Evolutionary conservation across 768 basidiomycete species (phyloP).

Genomic region (Naganishia onofrii): DNA sequence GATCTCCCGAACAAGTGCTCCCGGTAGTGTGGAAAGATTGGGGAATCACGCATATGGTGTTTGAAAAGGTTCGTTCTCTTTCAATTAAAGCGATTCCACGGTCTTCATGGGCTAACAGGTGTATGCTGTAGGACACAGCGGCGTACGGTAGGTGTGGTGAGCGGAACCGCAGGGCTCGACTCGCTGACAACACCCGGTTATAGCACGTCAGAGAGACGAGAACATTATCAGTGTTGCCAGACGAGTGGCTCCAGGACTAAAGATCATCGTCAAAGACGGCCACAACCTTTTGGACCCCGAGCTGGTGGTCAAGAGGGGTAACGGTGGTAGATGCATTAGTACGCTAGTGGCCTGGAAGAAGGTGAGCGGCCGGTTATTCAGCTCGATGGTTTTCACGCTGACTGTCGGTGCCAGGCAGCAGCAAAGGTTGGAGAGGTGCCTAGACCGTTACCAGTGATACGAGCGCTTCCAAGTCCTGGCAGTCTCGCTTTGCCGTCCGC

Average conservation of each 20-base stretch:
- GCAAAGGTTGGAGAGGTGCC: slow-evolving; percentile 41
- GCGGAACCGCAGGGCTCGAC: not conserved
- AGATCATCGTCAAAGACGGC: slow-evolving; percentile 48
- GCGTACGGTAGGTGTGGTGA: slow-evolving; percentile 6
- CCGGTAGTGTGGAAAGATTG: slow-evolving; percentile 48
- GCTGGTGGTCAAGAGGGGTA: slow-evolving; percentile 42
- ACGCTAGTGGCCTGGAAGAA: slow-evolving; percentile 49
- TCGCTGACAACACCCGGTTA: not conserved
- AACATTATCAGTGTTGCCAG: slow-evolving; percentile 40
- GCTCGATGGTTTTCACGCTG: not conserved
- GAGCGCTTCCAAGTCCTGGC: slow-evolving; percentile 45
- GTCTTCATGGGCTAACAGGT: too few relatives aligned
- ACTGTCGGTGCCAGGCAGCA: slow-evolving; percentile 39
- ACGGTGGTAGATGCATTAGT: slow-evolving; percentile 48
- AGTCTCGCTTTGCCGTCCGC: slow-evolving; percentile 30
- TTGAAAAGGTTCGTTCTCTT: slow-evolving; percentile 44
- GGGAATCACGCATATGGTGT: slow-evolving; percentile 53
- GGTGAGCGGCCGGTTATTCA: slow-evolving; percentile 33
- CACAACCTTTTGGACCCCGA: slow-evolving; percentile 52
- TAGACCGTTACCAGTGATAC: slow-evolving; percentile 39
- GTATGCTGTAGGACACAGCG: slow-evolving; percentile 9
- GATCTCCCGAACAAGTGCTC: slow-evolving; percentile 47
- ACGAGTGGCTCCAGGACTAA: slow-evolving; percentile 27
- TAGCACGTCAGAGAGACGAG: slow-evolving; percentile 41
- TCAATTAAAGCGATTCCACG: too few relatives aligned